Evolutionary conservation across 2,329 filamentous ascomycete genomes (phyloP).

Genomic region (Colletotrichum euphorbiae): DNA sequence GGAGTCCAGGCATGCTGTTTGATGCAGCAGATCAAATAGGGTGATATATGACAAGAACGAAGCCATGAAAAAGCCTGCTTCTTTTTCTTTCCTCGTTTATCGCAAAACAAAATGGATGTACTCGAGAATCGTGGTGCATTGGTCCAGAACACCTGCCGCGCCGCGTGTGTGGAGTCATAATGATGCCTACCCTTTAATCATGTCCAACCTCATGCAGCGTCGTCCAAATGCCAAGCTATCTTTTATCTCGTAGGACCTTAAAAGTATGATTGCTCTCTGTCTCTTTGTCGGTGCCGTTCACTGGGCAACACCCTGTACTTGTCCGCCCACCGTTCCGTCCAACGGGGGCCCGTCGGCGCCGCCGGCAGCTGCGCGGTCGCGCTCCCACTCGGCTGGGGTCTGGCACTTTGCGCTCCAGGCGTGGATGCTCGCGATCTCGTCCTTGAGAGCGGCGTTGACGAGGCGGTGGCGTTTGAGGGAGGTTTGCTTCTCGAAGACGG

Average conservation of each 20-base stretch:
- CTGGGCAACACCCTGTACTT: slow-evolving; percentile 53
- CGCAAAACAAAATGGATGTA: slow-evolving; percentile 13
- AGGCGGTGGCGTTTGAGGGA: slow-evolving; percentile 87
- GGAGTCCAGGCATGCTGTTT: slow-evolving; percentile 39
- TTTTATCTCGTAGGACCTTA: not conserved
- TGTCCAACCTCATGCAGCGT: slow-evolving; percentile 4
- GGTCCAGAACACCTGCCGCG: slow-evolving; percentile 23
- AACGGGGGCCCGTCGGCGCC: slow-evolving; percentile 50
- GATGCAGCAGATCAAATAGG: slow-evolving; percentile 34
- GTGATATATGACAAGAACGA: slow-evolving; percentile 40
- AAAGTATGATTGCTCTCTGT: not conserved
- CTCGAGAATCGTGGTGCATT: slow-evolving; percentile 11
- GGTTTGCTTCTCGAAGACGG: slow-evolving; percentile 76
- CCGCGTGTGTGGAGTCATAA: slow-evolving; percentile 13
- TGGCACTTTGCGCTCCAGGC: slow-evolving; percentile 96
- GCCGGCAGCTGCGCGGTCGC: slow-evolving; percentile 59
- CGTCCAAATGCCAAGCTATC: slow-evolving; percentile 3
- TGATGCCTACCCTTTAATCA: slow-evolving; percentile 3
- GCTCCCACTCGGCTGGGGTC: slow-evolving; percentile 90
- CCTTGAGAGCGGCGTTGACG: slow-evolving; percentile 85
- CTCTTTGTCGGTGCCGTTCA: not conserved
- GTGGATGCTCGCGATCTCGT: slow-evolving; percentile 91
- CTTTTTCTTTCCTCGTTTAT: slow-evolving; percentile 14
- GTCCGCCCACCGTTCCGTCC: slow-evolving; percentile 58
- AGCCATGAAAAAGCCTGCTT: slow-evolving; percentile 38